These are phyloP conservation scores for Sporothrix mexicana DNA, from an alignment of 2,329 filamentous ascomycete species.

Conservation along the genomic window DNA sequence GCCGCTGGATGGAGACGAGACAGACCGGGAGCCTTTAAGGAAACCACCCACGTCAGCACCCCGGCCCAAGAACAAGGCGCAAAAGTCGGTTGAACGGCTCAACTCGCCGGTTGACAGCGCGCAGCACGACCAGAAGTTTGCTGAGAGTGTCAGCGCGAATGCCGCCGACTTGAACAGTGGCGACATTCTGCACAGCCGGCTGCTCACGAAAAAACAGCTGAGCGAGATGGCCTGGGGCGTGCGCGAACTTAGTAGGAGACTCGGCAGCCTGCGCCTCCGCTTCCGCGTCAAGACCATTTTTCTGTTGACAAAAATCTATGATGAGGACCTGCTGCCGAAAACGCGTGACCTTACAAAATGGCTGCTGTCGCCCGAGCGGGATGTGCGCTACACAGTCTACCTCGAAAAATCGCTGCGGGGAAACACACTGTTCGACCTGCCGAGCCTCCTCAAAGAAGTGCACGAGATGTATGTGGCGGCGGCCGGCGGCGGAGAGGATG, in stretches of 20 bases:
- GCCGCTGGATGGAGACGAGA: conserved; percentile 39
- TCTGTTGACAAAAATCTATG: conserved; percentile 89
- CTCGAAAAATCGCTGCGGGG: conserved; percentile 77
- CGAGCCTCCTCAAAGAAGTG: conserved; percentile 70
- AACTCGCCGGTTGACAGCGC: conserved; percentile 1
- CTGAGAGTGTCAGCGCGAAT: neutral
- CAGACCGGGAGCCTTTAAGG: conserved; percentile 43
- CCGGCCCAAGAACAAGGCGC: neutral
- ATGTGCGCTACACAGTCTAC: conserved; percentile 76
- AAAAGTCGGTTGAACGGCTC: neutral
- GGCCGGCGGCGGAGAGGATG: conserved; percentile 43
- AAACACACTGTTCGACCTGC: conserved; percentile 74
- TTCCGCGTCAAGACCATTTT: conserved; percentile 84
- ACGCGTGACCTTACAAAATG: conserved; percentile 79
- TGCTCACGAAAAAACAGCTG: conserved; percentile 92
- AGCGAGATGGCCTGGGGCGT: conserved; percentile 98
- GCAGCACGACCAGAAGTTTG: conserved; percentile 9
- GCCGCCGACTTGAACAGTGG: neutral
- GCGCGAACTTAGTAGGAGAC: conserved; percentile 81
- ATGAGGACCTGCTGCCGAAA: conserved; percentile 76
- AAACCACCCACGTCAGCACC: neutral
- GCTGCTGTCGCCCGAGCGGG: conserved; percentile 74
- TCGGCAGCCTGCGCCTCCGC: conserved; percentile 82
- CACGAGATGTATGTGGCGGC: conserved; percentile 49
- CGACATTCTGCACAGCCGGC: conserved; percentile 62